Base-by-base conservation (phyloP, 345 rosid species). In the Salix udensis region DNA sequence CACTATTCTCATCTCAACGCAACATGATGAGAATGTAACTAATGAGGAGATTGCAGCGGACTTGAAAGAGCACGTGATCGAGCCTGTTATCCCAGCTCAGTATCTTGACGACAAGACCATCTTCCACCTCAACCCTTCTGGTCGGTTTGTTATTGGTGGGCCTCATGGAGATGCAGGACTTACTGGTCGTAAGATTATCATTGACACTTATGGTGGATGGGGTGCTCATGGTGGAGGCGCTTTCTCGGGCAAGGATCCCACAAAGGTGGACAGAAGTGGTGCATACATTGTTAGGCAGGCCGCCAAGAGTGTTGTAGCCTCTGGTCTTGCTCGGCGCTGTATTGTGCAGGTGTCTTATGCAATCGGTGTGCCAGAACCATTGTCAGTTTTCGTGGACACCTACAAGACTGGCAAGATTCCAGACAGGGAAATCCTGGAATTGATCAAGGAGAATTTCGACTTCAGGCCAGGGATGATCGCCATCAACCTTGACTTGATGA, bases 131-230 rank as follows among this genome's bases (percentile, higher is more conserved):
- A 91, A 91, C 84, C 96, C 96, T 46, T 91, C 96, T 9, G 96
- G 96, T 68, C 86, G 96, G 67, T 91, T 91, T 71, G 96, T 91
- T 66, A 91, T 91, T 11, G 96, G 96, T 61, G 96, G 96, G 12
- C 96, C 96, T 36, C 96, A 89, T 30, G 96, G 96, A 73, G 96
- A 89, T 79, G 96, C 96, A 52, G 96, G 96, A 67, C 93, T 91
- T 65, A 91, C 96, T 0, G 96, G 96, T 65, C 82, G 96, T 78
- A 91, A 91, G 85, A 91, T 91, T 65, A 91, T 91, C 74, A 88
- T 91, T 2, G 96, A 91, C 79, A 91, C 90, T 28, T 85, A 85
- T 21, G 90, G 90, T 48, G 90, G 88, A 39, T 87, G 90, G 88
- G 90, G 90, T 68, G 88, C 88, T 76, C 90, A 87, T 46, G 90